Conservation (phyloP, 345 rosid species). For the Populus alba region DNA sequence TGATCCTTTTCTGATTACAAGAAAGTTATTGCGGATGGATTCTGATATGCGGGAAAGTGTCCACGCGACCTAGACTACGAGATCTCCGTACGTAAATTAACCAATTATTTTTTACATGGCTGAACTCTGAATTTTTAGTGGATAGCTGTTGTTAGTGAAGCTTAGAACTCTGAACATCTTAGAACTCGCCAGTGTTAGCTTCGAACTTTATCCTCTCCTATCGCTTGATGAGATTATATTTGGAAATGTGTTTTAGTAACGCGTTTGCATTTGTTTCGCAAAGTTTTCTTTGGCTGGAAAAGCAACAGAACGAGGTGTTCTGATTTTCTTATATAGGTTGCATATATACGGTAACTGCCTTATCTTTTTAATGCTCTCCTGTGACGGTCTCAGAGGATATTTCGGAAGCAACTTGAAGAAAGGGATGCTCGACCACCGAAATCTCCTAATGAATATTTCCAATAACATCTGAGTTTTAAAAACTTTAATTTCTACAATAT, state of each 20-base stretch:
- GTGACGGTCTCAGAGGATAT: neutral
- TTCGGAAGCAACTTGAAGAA: neutral
- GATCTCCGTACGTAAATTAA: neutral
- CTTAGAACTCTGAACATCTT: too few species aligned
- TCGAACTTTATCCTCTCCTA: constrained; percentile 12
- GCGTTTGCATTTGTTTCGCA: neutral
- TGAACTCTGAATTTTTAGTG: neutral
- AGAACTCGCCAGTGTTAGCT: constrained; percentile 12
- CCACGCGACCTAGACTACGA: neutral
- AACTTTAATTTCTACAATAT: too few species aligned
- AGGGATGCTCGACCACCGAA: neutral
- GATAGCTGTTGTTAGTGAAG: neutral
- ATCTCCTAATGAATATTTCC: neutral
- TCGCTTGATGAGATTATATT: neutral
- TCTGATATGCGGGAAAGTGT: neutral
- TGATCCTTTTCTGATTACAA: neutral
- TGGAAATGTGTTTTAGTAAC: neutral
- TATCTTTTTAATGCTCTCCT: neutral
- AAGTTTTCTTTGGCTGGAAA: neutral
- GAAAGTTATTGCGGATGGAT: neutral
- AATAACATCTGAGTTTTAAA: too few species aligned
- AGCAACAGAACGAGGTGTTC: neutral
- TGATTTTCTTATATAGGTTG: too few species aligned
- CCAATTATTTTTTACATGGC: neutral
- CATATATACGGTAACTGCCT: neutral